phyloP scores from a whole-genome alignment of 495 filamentous ascomycete genomes.

The Hypomontagnella monticulosa region DNA sequence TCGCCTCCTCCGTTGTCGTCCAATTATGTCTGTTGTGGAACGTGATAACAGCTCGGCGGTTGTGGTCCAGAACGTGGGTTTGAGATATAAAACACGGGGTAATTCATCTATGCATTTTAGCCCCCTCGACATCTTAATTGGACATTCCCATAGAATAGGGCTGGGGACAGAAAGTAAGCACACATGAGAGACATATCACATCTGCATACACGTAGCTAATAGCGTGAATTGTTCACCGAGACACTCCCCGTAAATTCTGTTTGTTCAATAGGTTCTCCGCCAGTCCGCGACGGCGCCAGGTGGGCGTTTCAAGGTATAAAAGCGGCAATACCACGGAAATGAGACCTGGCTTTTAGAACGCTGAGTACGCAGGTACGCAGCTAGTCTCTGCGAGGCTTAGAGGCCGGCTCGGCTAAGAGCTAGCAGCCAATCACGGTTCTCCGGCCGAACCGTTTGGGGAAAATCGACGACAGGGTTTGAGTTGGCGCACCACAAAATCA shows the following conservation, averaged over 20 bases:
- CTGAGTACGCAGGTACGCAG: constrained; percentile 6
- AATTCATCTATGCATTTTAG: constrained; percentile 18
- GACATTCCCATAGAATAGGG: constrained; percentile 4
- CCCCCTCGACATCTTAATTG: constrained; percentile 18
- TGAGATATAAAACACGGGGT: constrained; percentile 13
- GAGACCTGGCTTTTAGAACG: background rate
- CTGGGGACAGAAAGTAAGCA: background rate
- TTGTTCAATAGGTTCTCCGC: constrained; percentile 12
- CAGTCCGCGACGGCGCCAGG: background rate
- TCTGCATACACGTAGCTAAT: background rate
- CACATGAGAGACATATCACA: background rate
- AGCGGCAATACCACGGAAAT: constrained; percentile 37
- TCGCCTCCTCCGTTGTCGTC: background rate
- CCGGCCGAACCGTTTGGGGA: constrained; percentile 38
- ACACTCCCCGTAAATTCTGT: background rate
- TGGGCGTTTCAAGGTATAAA: background rate
- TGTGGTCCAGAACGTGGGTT: constrained; percentile 2
- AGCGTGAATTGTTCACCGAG: constrained; percentile 26
- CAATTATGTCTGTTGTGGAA: constrained; percentile 6
- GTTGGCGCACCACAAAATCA: constrained; percentile 14
- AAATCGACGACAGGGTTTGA: constrained; percentile 22
- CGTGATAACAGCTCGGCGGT: background rate
- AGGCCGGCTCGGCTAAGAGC: background rate
- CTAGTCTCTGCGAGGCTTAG: constrained; percentile 35
- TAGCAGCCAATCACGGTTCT: constrained; percentile 22